Base-by-base conservation (phyloP, 768 basidiomycete species). In the Boletus vinaceobasis region DNA sequence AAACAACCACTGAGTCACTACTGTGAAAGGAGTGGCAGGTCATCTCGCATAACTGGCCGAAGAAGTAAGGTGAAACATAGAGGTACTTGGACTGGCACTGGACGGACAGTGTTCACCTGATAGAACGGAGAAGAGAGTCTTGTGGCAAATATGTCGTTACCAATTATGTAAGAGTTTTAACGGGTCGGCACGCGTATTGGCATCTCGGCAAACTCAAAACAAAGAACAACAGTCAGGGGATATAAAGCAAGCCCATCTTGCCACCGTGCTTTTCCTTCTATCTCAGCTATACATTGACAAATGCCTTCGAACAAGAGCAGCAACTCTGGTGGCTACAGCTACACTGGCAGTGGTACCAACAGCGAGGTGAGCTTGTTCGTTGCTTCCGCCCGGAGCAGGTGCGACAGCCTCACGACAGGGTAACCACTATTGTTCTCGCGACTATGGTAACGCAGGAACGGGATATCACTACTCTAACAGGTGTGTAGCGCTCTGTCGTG, bases 401-500 rank as follows among this genome's bases (percentile, higher is more conserved):
- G 3, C 23, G 39, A 52, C 10, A 13, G n/a, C 23, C 19, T 32
- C n/a, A 8, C 27, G 14, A 36, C 51, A 85, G 83, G 85, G 83
- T 2, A 86, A 86, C 62, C 81, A 84, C 60, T 84, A 80, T 61
- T 84, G 81, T 67, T 66, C 73, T 61, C 82, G 84, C 47, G 71
- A 79, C 60, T 76, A 76, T 38, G 76, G 74, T 29, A 62, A 56
- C 29, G 73, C 76, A 11, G 70, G 72, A 3, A 67, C 58, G 43
- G 76, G 80, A 1, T 86, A 86, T 54, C 85, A 86, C 58, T 86
- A 86, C 62, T 84, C 82, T 7, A 86, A 86, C 69, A 58, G 27
- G 82, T 83, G 63, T 3, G 76, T 69, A 48, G 27, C 26, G 8
- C 9, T 21, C 19, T 15, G 32, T 39, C 19, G 14, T 9, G 14